These are phyloP conservation scores for Holtermanniella nyarrowii DNA, from an alignment of 768 basidiomycete genomes.

Conservation along the genomic window DNA sequence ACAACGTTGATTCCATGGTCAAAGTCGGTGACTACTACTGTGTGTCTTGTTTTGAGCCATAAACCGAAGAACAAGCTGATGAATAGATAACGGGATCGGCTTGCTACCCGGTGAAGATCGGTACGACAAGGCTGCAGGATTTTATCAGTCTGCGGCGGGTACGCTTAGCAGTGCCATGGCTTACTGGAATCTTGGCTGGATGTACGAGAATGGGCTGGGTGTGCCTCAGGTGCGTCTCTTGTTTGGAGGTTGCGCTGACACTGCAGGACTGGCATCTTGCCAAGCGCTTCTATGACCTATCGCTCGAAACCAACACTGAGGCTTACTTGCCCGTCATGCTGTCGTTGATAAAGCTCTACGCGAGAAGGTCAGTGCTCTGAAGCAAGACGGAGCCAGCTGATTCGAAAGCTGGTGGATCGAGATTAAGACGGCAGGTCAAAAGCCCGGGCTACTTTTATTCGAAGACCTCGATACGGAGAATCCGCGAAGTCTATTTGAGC, in stretches of 20 bases:
- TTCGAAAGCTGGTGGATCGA: neutral
- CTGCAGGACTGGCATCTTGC: slow-evolving; percentile 86
- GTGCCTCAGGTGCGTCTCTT: slow-evolving; percentile 63
- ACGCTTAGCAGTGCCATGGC: slow-evolving; percentile 86
- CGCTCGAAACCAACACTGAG: slow-evolving; percentile 74
- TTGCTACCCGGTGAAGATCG: slow-evolving; percentile 37
- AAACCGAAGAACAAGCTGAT: neutral
- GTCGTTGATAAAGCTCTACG: slow-evolving; percentile 70
- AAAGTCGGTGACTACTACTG: slow-evolving; percentile 97
- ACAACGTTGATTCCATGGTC: slow-evolving; percentile 90
- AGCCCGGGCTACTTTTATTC: neutral
- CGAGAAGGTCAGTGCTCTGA: slow-evolving; percentile 51
- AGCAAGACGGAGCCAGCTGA: neutral
- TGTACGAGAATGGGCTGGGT: slow-evolving; percentile 95
- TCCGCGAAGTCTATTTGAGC: neutral
- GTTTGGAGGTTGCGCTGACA: neutral
- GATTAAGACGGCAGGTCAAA: neutral
- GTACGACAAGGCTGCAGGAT: slow-evolving; percentile 82
- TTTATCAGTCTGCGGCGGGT: slow-evolving; percentile 88
- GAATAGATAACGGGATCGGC: slow-evolving; percentile 11
- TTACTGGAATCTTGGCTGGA: slow-evolving; percentile 98
- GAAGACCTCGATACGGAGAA: neutral
- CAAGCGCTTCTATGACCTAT: slow-evolving; percentile 87
- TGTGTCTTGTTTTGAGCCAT: slow-evolving; percentile 14
- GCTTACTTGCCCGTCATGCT: slow-evolving; percentile 79